Evolutionary conservation across 257 asterid genomes (phyloP), one percentile per base, ranked within the genome.

Genomic region (Penstemon eatonii): DNA sequence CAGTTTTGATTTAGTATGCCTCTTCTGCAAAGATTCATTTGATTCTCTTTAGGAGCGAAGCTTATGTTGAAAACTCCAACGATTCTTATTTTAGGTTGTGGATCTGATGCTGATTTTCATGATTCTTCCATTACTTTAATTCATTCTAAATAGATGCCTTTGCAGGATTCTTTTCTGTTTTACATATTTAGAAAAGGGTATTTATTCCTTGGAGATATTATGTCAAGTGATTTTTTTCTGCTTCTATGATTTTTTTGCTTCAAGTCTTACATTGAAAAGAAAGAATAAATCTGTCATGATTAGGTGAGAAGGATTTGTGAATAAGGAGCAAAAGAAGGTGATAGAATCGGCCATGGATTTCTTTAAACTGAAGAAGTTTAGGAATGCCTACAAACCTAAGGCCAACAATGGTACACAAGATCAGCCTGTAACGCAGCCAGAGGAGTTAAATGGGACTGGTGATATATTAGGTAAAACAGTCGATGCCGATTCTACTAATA

Each of bases 291-390:
- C 38, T 5, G 25, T 56, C 51, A 2, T 36, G n/a, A 5, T 69
- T 66, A 60, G 75, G 78, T 66, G 74, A 43, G 40, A 51, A 72
- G 10, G 45, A 58, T 52, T 50, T 41, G 57, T 15, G 13, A 49
- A 40, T 43, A 47, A 45, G 49, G 12, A 60, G 62, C 41, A 56
- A 51, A 66, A 66, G n/a, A 63, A 56, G 71, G 51, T 50, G 25
- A 15, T 15, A 52, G 67, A 60, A 54, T 40, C 53, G 4, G 62
- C 33, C 19, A 92, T 90, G 97, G 91, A 90, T 82, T 88, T 88
- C 86, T 81, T 92, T 75, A 86, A 85, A 63, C 72, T 81, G 71
- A 86, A 77, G 74, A 93, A 81, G 78, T 86, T 90, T 53, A 72
- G 89, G 71, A 84, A 79, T 76, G 83, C 84, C 40, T 86, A 64